Evolutionary conservation across 805 yeast genomes (phyloP).

Genomic region (Pichia phayaonensis): DNA sequence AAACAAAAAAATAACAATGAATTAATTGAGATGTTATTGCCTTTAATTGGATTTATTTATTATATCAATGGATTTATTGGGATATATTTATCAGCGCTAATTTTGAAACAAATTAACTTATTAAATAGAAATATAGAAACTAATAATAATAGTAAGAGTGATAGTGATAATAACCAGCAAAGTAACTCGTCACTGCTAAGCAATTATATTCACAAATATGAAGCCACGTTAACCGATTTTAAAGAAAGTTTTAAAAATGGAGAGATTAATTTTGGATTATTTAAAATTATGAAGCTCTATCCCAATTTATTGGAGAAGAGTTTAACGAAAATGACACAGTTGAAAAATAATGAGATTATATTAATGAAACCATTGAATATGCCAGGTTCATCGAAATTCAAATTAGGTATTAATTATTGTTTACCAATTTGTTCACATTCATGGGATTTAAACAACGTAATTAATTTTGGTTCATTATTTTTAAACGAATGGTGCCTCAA

Average conservation of each 20-base stretch:
- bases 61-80: slow-evolving; percentile 11
- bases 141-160: neutral
- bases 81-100: neutral
- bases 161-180: neutral
- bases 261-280: neutral
- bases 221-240: neutral
- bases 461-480: slow-evolving; percentile 19
- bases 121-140: neutral
- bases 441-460: slow-evolving; percentile 12
- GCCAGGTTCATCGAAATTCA: neutral
- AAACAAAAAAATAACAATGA: neutral
- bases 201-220: neutral
- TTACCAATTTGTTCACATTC: slow-evolving; percentile 11
- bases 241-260: neutral
- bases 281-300: neutral
- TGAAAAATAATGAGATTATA: slow-evolving; percentile 5
- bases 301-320: slow-evolving; percentile 1
- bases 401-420: slow-evolving; percentile 11
- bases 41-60: slow-evolving; percentile 8
- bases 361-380: neutral
- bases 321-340: slow-evolving; percentile 1
- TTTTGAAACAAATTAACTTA: neutral
- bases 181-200: neutral
- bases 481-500: slow-evolving; percentile 17
- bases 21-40: neutral